A percentile compares a stretch with the other conserved stretches of the same genome.
phyloP scores from a whole-genome alignment of 2,329 filamentous ascomycete genomes.

The Ceratocystis alfenasii region DNA sequence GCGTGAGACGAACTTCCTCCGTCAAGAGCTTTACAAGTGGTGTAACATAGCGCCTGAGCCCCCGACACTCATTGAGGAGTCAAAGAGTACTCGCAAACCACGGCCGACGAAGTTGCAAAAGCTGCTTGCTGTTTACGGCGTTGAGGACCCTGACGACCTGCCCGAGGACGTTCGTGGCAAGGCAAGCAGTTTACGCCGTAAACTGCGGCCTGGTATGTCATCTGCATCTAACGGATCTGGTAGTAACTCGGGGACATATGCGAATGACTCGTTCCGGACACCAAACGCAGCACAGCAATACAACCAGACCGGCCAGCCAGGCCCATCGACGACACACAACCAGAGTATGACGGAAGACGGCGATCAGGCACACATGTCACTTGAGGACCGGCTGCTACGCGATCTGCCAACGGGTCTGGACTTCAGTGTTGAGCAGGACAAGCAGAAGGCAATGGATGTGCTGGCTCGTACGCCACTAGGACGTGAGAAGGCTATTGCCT shows the following conservation, averaged over 20 bases:
- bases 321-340: conserved; percentile 26
- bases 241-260: conserved; percentile 22
- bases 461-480: conserved; percentile 40
- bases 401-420: conserved; percentile 37
- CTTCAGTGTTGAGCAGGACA: conserved; percentile 36
- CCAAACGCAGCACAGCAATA: conserved; percentile 24
- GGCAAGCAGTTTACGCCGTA: conserved; percentile 59
- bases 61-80: conserved; percentile 75
- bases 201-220: conserved; percentile 47
- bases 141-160: conserved; percentile 81
- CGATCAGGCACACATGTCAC: conserved; percentile 27
- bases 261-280: conserved; percentile 23
- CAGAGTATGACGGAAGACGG: conserved; percentile 21
- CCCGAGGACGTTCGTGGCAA: conserved; percentile 74
- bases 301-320: conserved; percentile 24
- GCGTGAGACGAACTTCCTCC: conserved; percentile 94
- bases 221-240: conserved; percentile 18
- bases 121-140: conserved; percentile 75
- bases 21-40: conserved; percentile 91
- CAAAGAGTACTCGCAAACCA: conserved; percentile 85
- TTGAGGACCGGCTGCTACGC: conserved; percentile 42
- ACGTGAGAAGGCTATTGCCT: conserved; percentile 38
- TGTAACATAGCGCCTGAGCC: conserved; percentile 76
- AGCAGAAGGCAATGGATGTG: conserved; percentile 42
- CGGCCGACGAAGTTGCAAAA: conserved; percentile 95